Percentiles rank a stretch among this genome's conserved stretches.
Evolutionary conservation across 208 protist genomes (phyloP).

Genomic region (Leishmania arabica): DNA sequence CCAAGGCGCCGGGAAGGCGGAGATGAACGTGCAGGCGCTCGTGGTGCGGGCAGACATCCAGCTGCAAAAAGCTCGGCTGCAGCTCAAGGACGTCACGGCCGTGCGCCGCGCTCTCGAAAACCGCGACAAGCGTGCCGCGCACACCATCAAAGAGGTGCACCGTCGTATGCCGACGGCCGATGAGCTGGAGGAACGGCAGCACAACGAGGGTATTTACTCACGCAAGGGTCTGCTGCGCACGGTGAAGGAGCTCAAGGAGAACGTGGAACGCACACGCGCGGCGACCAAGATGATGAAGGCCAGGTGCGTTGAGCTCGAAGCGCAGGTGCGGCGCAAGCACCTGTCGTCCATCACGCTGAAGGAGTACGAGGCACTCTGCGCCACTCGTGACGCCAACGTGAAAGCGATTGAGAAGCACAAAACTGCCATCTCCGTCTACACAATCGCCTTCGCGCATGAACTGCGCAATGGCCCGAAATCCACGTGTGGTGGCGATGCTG

Average conservation of each 20-base stretch:
- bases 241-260: slow-evolving; percentile 35
- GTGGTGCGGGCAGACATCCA: slow-evolving; percentile 50
- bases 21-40: slow-evolving; percentile 35
- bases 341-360: slow-evolving; percentile 46
- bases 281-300: slow-evolving; percentile 33
- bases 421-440: slow-evolving; percentile 55
- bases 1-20: slow-evolving; percentile 27
- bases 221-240: slow-evolving; percentile 48
- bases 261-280: slow-evolving; percentile 32
- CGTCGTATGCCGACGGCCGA: slow-evolving; percentile 34
- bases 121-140: slow-evolving; percentile 63
- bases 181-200: slow-evolving; percentile 53
- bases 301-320: slow-evolving; percentile 50
- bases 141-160: slow-evolving; percentile 62
- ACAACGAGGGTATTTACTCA: slow-evolving; percentile 74
- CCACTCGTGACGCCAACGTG: slow-evolving; percentile 30
- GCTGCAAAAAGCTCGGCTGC: slow-evolving; percentile 39
- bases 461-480: background rate
- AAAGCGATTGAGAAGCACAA: slow-evolving; percentile 31
- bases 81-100: slow-evolving; percentile 46
- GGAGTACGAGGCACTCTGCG: slow-evolving; percentile 52
- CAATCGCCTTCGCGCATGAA: slow-evolving; percentile 30
- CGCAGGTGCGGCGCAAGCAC: slow-evolving; percentile 29
- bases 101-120: slow-evolving; percentile 43
- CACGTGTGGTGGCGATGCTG: background rate